Evolutionary conservation across 139 green algal species (phyloP), one percentile per base, ranked within the genome.

Genomic region (Nannochloris sp.): DNA sequence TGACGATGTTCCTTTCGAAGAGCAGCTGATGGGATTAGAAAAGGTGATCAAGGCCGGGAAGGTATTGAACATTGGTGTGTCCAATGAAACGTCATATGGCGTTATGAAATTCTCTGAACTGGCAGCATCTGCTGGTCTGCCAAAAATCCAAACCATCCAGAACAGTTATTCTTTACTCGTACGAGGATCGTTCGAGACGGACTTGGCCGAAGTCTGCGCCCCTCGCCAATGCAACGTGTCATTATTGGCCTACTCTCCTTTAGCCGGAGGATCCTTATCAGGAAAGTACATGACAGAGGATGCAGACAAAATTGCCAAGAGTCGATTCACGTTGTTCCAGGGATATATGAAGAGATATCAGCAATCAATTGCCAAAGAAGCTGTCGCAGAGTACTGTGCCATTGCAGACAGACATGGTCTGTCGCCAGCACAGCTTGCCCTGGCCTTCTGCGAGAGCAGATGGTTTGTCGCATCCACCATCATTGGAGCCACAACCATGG

Each of bases 11-110:
- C 79, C 89, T 0, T 95, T 95, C 72, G 89, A 96, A 60, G 86
- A 93, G 75, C 86, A 95, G 80, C 79, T 96, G 51, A 45, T 58
- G 2, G 89, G 69, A 0, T 61, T 97, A 30, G 68, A 90, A 61
- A 62, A 83, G n/a, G 72, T 96, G 2, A 56, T 96, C 30, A 74
- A 87, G 57, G 69, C 79, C 3, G 90, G 90, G 40, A 97, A 97
- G 79, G 89, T 96, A 58, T 73, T 85, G 8, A 81, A 95, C 76
- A 58, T 93, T 0, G 90, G 90, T n/a, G 80, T 96, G 4, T 85
- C 69, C 26, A 96, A 96, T 53, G 90, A 97, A 73, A 96, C 90
- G 1, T 78, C 66, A 33, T 93, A 83, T n/a, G 91, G 90, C 12
- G 90, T 96, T 23, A 78, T 72, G 50, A 63, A 82, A 58, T 95